phyloP scores from a whole-genome alignment of 78 protist genomes.

The Dictyostelium purpureum region DNA sequence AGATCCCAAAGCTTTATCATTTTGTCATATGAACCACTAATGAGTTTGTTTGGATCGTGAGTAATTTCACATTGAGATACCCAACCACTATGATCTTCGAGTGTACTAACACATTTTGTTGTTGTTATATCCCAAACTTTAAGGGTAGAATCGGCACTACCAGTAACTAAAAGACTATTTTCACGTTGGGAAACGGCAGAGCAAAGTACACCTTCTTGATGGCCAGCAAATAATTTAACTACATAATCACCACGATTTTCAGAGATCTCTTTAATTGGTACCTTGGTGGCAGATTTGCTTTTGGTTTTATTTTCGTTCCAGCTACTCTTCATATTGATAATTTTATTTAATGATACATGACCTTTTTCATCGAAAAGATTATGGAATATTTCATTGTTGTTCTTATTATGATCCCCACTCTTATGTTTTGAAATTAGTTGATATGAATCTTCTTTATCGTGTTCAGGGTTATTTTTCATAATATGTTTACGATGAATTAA shows the following conservation, averaged over 20 bases:
- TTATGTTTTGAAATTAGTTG: conserved; percentile 13
- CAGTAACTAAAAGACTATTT: conserved; percentile 19
- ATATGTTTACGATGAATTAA: conserved; percentile 6
- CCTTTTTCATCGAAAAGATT: conserved; percentile 63
- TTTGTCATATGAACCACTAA: conserved; percentile 74
- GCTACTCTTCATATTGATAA: conserved; percentile 52
- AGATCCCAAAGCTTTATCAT: conserved; percentile 80
- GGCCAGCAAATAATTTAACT: conserved; percentile 60
- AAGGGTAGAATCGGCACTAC: conserved; percentile 76
- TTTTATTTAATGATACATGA: conserved; percentile 33
- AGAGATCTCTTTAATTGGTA: conserved; percentile 49
- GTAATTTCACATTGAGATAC: conserved; percentile 27
- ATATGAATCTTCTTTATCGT: conserved; percentile 41
- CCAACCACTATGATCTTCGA: conserved; percentile 81
- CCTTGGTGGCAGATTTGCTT: neutral
- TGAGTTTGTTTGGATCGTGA: conserved; percentile 14
- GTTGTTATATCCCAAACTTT: conserved; percentile 70
- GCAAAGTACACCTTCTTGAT: conserved; percentile 74
- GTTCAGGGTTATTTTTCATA: neutral
- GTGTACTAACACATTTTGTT: conserved; percentile 34
- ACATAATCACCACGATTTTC: conserved; percentile 74
- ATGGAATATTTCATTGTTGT: neutral
- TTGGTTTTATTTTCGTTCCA: conserved; percentile 40
- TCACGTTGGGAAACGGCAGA: conserved; percentile 1
- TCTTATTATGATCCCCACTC: neutral